Base-by-base conservation (phyloP, 2,329 filamentous ascomycete genomes). In the Sarocladiaceae sp. region DNA sequence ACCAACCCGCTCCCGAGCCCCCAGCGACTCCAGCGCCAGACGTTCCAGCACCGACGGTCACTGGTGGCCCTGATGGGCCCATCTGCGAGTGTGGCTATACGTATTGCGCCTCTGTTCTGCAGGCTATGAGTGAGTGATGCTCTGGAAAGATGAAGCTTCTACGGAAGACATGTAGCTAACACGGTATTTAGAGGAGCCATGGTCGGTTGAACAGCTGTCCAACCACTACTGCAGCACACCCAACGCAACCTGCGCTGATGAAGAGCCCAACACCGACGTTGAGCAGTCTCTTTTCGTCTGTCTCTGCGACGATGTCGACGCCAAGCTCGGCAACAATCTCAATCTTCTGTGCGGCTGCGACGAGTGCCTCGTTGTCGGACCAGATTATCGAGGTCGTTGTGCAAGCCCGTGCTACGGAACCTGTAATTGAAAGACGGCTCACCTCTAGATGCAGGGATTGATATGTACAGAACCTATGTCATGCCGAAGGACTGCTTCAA, bases 21-120 rank as follows among this genome's bases (percentile, higher is more conserved):
- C 29, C 46, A 17, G 50, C 35, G 12, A 54, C 46, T 10, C 55
- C 52, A 2, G 53, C 20, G 18, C 53, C 57, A n/a, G 44, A 48
- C 33, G n/a, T 33, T n/a, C 56, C 58, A 20, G 55, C 50, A 23
- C 53, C 58, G 1, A 55, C 57, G 13, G 57, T 54, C 2, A 57
- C 59, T 2, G 59, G 52, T 8, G 53, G 50, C 4, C 61, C 62
- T n/a, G 48, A 52, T 23, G 67, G 62, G 2, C 57, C 69, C 15
- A 65, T 66, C 50, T 72, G 70, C 56, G 65, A 71, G 54, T 72
- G 70, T 54, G 70, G 70, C 52, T 72, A 71, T 51, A 72, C 70
- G 3, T 72, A 72, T 53, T 72, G 70, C 54, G 67, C 68, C 10
- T 62, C 65, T 2, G 69, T 72, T 12, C 60, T 72, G 18, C 63